These are phyloP conservation scores for Tetrahymena borealis DNA, from an alignment of 73 alveolate genomes.

Conservation along the genomic window DNA sequence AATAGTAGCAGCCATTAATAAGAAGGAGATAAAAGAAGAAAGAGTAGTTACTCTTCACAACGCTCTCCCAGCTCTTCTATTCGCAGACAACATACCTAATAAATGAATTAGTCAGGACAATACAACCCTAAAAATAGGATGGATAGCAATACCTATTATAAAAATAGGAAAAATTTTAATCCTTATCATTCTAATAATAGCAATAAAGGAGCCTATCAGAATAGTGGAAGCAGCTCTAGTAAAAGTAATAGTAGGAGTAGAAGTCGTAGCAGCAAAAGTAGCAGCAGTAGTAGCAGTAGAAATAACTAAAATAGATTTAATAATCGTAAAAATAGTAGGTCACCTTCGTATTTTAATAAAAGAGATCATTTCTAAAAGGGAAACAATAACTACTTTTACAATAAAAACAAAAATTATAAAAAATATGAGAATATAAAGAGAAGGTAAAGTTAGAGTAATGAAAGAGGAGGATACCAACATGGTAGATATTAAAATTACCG, in stretches of 20 bases:
- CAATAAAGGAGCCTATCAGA: not conserved
- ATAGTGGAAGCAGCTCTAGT: constrained; percentile 2
- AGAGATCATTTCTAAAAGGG: not conserved
- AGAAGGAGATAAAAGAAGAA: not conserved
- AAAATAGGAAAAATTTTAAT: not conserved
- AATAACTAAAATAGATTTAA: not conserved
- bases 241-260: constrained; percentile 8
- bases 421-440: not conserved
- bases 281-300: constrained; percentile 19
- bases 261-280: constrained; percentile 1
- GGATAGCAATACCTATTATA: not conserved
- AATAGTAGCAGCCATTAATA: not conserved
- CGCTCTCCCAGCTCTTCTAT: not conserved
- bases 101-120: not conserved
- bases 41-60: not conserved
- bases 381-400: not conserved
- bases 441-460: not conserved
- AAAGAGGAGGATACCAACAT: not conserved
- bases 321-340: not conserved
- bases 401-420: not conserved
- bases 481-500: not conserved
- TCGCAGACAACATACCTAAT: not conserved
- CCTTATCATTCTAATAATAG: not conserved
- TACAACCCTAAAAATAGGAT: not conserved
- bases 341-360: not conserved